A percentile compares a stretch with the other conserved stretches of the same genome.
Conservation (phyloP, 2,329 filamentous ascomycete genomes). For the Alternaria sp. region DNA sequence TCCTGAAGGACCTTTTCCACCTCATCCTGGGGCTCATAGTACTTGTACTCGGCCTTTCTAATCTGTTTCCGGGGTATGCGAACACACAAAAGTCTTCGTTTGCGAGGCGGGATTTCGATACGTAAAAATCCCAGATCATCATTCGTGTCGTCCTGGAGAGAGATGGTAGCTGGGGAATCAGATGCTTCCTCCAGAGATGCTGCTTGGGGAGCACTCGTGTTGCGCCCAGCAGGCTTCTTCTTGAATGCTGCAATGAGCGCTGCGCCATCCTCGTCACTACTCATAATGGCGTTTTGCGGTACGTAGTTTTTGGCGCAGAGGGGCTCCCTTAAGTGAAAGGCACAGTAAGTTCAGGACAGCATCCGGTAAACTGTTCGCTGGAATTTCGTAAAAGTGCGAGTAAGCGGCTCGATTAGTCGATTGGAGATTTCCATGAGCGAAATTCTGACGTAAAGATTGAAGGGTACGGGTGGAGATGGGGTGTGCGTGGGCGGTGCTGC, state of each 20-base stretch:
- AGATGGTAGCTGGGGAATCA: conserved; percentile 22
- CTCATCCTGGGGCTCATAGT: conserved; percentile 41
- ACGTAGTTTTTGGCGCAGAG: neutral
- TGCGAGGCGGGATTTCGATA: conserved; percentile 1
- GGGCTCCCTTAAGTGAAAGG: neutral
- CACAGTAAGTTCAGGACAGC: neutral
- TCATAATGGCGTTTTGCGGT: conserved; percentile 27
- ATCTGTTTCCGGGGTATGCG: conserved; percentile 31
- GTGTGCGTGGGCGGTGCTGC: neutral
- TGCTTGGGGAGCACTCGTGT: neutral
- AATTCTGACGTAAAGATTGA: neutral
- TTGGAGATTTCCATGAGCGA: rapidly evolving
- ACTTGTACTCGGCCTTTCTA: conserved; percentile 46
- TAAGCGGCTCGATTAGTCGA: neutral
- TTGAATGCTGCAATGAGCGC: conserved; percentile 44
- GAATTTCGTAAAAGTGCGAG: neutral
- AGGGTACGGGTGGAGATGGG: neutral
- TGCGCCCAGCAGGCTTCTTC: conserved; percentile 12
- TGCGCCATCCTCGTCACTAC: conserved; percentile 34
- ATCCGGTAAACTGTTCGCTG: neutral
- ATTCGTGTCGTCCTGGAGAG: conserved; percentile 23
- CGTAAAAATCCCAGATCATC: neutral
- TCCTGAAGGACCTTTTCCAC: conserved; percentile 55
- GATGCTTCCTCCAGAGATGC: conserved; percentile 15
- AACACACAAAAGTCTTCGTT: conserved; percentile 35